Base-by-base conservation (phyloP, 108 stramenopile species). In the Fragilaria crotonensis region DNA sequence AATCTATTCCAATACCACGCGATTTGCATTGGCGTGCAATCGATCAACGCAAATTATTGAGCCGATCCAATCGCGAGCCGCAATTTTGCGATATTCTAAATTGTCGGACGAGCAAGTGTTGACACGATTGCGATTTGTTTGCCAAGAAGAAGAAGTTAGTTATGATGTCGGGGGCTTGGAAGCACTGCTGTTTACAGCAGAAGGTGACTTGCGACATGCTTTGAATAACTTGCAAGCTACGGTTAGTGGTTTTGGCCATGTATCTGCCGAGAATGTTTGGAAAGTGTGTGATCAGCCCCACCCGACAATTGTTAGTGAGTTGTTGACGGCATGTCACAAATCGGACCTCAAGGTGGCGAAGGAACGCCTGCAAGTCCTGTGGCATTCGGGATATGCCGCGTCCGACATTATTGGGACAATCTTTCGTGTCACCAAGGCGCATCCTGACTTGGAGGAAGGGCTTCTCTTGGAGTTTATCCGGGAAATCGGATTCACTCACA, bases 261-360 rank as follows among this genome's bases (percentile, higher is more conserved):
- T 99, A n/a, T 78, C 82, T 49, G 87, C 95, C 72, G 75, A 66
- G 36, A 87, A 83, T 55, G 97, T 99, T 5, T 97, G 95, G 75
- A 94, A 95, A 73, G 97, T 99, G 0, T 99, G 99, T 64, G 99
- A 99, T 67, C 99, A 99, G 73, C 99, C 99, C 0, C 99, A 99
- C 77, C 99, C 99, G 26, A 91, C 62, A 2, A 90, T 83, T 0
- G 95, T 97, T 9, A 55, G 72, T 11, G 63, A 51, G 19, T 94
- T 97, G 25, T 63, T 99, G 21, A 79, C 85, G 45, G 60, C 48
- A 21, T 92, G 86, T 48, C 26, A 64, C 2, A 53, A 62, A 57
- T 82, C 87, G 0, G 66, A 95, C 45, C 72, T 90, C n/a, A 58
- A 76, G 22, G 33, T 51, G 25, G 95, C 93, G 17, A 69, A 76